Conservation (phyloP, 306 rosid genomes). For the Coriaria nepalensis region DNA sequence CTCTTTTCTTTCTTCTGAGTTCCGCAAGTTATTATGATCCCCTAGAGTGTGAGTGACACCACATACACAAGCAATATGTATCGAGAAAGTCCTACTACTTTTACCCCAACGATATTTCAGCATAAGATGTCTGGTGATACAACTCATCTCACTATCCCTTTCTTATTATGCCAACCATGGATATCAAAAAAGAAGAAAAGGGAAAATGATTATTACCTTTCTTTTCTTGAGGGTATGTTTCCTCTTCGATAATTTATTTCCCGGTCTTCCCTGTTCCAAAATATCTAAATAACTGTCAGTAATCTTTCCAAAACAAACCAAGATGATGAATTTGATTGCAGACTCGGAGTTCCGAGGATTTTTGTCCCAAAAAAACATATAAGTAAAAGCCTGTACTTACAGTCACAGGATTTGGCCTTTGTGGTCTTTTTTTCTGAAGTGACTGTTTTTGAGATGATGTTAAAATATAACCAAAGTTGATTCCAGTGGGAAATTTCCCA, state of each 20-base stretch:
- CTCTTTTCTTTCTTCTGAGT: no score
- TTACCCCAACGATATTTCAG: no score
- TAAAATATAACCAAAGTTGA: slow-evolving; percentile 29
- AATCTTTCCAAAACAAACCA: slow-evolving; percentile 9
- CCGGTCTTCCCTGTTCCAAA: slow-evolving; percentile 46
- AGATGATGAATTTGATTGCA: slow-evolving; percentile 7
- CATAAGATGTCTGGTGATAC: no score
- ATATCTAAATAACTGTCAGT: slow-evolving; percentile 17
- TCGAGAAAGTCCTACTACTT: no score
- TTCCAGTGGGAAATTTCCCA: slow-evolving; percentile 37
- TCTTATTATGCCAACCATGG: no score
- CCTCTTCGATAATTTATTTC: slow-evolving; percentile 37
- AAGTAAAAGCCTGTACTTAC: slow-evolving; percentile 25
- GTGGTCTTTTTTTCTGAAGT: slow-evolving; percentile 28
- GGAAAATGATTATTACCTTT: slow-evolving; percentile 31
- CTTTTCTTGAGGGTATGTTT: slow-evolving; percentile 29
- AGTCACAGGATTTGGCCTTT: slow-evolving; percentile 16
- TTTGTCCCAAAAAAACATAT: no score
- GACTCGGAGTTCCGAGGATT: no score
- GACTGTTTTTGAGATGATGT: slow-evolving; percentile 18
- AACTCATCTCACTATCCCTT: no score
- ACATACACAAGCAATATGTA: no score
- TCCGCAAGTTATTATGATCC: background rate
- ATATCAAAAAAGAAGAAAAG: background rate
- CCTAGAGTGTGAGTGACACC: no score